A percentile compares a stretch with the other conserved stretches of the same genome.
phyloP scores from a whole-genome alignment of 345 rosid species.

The Aegle marmelos region DNA sequence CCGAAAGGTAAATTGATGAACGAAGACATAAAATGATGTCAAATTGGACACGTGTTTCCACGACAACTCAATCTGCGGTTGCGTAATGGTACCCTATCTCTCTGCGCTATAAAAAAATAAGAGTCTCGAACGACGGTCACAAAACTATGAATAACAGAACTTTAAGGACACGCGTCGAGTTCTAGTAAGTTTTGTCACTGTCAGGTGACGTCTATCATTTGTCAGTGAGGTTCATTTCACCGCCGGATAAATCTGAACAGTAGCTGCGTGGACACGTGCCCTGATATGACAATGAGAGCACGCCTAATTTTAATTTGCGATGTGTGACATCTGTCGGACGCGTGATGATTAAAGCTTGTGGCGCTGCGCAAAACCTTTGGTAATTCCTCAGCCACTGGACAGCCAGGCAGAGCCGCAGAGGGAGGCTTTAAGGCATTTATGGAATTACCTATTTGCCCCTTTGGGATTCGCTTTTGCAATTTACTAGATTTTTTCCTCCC shows the following conservation, averaged over 20 bases:
- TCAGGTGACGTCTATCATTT: constrained; percentile 7
- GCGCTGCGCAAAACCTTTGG: constrained; percentile 10
- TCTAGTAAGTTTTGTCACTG: neutral
- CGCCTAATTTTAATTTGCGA: neutral
- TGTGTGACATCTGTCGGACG: constrained; percentile 26
- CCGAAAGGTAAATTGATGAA: neutral
- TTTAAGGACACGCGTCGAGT: neutral
- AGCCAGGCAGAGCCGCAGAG: too few species aligned
- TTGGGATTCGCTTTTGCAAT: neutral
- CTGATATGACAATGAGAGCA: constrained; percentile 19
- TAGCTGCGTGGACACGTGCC: constrained; percentile 17
- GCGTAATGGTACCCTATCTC: neutral
- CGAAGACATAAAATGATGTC: too few species aligned
- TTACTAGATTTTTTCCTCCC: neutral
- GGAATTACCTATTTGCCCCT: neutral
- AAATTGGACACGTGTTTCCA: neutral
- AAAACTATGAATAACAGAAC: neutral
- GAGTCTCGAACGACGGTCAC: neutral
- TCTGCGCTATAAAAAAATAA: neutral
- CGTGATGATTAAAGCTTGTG: constrained; percentile 13
- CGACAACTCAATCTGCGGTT: neutral
- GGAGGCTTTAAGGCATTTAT: too few species aligned
- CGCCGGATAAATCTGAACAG: constrained; percentile 21
- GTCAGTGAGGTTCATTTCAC: neutral
- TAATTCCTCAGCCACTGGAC: neutral